These are phyloP conservation scores for Nicotiana sylvestris DNA, from an alignment of 257 asterid species.

Conservation along the genomic window DNA sequence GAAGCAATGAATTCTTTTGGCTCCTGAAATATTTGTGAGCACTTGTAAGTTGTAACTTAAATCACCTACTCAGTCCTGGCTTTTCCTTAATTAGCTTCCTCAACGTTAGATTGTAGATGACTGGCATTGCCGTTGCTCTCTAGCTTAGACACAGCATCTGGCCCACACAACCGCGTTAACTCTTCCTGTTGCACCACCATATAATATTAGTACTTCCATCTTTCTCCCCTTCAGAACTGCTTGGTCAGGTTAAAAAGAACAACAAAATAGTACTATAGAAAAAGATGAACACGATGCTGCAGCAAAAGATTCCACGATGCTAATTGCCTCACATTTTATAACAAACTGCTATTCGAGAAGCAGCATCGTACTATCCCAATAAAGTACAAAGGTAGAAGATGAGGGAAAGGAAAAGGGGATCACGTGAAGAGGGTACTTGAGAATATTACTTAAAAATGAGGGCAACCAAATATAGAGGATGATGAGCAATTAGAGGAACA, in stretches of 20 bases:
- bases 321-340: neutral
- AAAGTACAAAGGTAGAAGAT: neutral
- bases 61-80: slow-evolving; percentile 16
- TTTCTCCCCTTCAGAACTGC: neutral
- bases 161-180: slow-evolving; percentile 51
- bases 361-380: neutral
- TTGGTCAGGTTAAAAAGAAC: neutral
- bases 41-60: slow-evolving; percentile 7
- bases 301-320: neutral
- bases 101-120: slow-evolving; percentile 34
- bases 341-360: neutral
- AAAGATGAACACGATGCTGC: neutral
- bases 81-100: slow-evolving; percentile 39
- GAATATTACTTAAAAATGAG: neutral
- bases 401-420: neutral
- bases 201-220: neutral
- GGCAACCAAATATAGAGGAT: neutral
- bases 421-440: neutral
- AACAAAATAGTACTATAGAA: neutral
- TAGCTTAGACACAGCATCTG: slow-evolving; percentile 50
- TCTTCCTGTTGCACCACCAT: slow-evolving; percentile 57
- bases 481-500: neutral
- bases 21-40: neutral
- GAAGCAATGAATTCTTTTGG: slow-evolving; percentile 13
- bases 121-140: slow-evolving; percentile 32